Conservation (phyloP, 768 basidiomycete genomes). For the Solioccasus polychromus region DNA sequence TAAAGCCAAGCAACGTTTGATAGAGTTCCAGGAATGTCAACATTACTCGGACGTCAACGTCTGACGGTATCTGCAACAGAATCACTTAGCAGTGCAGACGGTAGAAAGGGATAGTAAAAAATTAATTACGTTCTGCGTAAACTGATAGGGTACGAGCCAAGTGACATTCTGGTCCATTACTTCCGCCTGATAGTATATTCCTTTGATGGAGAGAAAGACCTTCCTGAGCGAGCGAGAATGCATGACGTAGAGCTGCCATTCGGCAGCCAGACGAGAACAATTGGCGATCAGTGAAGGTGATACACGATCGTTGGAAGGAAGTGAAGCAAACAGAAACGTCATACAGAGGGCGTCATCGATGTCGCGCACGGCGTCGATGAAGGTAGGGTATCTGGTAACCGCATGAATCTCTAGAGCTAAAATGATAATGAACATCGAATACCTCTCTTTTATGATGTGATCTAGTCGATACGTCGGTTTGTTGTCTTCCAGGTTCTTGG, state of each 20-base stretch:
- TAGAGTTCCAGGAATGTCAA: conserved; percentile 97
- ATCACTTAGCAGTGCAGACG: conserved; percentile 6
- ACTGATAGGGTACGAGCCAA: conserved; percentile 97
- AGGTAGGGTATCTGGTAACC: conserved; percentile 83
- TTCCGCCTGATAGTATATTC: conserved; percentile 96
- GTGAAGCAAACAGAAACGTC: conserved; percentile 86
- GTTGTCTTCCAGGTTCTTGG: conserved; percentile 90
- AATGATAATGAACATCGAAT: conserved; percentile 14
- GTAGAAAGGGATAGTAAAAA: conserved; percentile 1
- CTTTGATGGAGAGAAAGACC: conserved; percentile 95
- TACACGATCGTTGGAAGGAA: conserved; percentile 83
- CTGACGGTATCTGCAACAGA: conserved; percentile 71
- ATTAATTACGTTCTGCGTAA: conserved; percentile 89
- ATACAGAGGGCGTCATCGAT: conserved; percentile 97
- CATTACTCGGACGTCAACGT: conserved; percentile 98
- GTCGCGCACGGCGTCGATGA: conserved; percentile 92
- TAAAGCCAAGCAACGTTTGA: conserved; percentile 93
- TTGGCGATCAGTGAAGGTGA: conserved; percentile 84
- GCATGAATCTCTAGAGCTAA: conserved; percentile 6
- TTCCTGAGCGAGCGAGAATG: conserved; percentile 81
- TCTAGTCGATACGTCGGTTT: conserved; percentile 91
- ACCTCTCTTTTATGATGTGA: conserved; percentile 98
- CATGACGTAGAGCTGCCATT: conserved; percentile 98
- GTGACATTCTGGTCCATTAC: conserved; percentile 89
- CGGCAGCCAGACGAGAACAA: conserved; percentile 83